A percentile compares a stretch with the other conserved stretches of the same genome.
Evolutionary conservation across 2,329 filamentous ascomycete species (phyloP).

Genomic region (Stemphylium beticola): DNA sequence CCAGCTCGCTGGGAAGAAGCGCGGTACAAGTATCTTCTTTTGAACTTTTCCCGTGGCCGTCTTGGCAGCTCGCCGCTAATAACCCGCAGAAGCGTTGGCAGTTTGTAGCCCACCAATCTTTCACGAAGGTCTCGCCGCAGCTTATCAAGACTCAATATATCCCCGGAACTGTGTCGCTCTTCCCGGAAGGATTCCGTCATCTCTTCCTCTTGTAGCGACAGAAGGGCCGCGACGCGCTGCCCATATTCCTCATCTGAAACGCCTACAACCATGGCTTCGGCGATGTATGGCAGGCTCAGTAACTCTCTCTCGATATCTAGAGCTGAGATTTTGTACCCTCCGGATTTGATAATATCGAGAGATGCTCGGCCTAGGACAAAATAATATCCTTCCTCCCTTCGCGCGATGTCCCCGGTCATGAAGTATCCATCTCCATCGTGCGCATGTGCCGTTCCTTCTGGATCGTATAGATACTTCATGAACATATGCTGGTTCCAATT

Average conservation of each 20-base stretch:
- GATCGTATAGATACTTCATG: slow-evolving; percentile 49
- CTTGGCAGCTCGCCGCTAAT: slow-evolving; percentile 57
- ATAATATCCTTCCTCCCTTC: slow-evolving; percentile 54
- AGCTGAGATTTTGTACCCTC: slow-evolving; percentile 63
- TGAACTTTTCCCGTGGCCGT: slow-evolving; percentile 58
- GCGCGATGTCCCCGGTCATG: slow-evolving; percentile 54
- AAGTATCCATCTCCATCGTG: slow-evolving; percentile 58
- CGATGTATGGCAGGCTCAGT: slow-evolving; percentile 55
- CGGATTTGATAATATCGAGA: slow-evolving; percentile 62
- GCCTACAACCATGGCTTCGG: slow-evolving; percentile 61
- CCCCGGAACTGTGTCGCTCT: slow-evolving; percentile 20
- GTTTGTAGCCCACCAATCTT: slow-evolving; percentile 57
- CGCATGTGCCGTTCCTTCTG: slow-evolving; percentile 54
- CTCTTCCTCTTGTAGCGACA: slow-evolving; percentile 50
- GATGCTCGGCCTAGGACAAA: slow-evolving; percentile 61
- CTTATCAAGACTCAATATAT: slow-evolving; percentile 47
- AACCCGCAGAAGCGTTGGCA: slow-evolving; percentile 56
- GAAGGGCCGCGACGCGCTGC: slow-evolving; percentile 61
- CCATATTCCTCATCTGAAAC: slow-evolving; percentile 62
- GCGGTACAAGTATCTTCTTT: slow-evolving; percentile 55
- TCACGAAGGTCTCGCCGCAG: slow-evolving; percentile 53
- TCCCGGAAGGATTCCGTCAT: slow-evolving; percentile 29
- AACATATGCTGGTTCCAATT: slow-evolving; percentile 45
- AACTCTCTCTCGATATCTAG: slow-evolving; percentile 62
- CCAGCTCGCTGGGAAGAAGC: slow-evolving; percentile 46